A percentile compares a stretch with the other conserved stretches of the same genome.
phyloP scores from a whole-genome alignment of 805 yeast species.

The Candida multigemmis region DNA sequence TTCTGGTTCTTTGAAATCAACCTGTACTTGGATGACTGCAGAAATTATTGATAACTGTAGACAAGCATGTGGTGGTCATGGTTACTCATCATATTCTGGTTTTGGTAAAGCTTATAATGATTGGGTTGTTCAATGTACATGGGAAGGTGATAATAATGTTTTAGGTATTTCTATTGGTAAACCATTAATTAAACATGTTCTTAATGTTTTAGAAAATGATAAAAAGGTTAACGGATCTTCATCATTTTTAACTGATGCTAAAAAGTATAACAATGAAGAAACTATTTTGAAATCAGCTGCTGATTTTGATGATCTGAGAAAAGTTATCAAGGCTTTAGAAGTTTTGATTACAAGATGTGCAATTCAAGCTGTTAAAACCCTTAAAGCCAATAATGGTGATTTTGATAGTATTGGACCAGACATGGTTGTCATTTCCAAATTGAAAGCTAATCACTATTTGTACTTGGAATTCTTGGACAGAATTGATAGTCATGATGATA shows the following conservation, averaged over 20 bases:
- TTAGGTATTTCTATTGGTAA: conserved; percentile 33
- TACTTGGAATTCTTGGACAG: conserved; percentile 19
- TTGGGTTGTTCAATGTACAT: conserved; percentile 40
- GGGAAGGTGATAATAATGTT: conserved; percentile 43
- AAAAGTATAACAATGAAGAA: conserved; percentile 12
- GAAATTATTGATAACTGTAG: conserved; percentile 32
- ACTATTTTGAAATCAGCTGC: conserved; percentile 20
- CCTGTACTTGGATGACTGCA: conserved; percentile 36
- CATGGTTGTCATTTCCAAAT: conserved; percentile 30
- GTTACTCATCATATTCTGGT: conserved; percentile 36
- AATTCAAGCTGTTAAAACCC: conserved; percentile 17
- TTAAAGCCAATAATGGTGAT: conserved; percentile 14
- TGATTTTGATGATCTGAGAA: conserved; percentile 18
- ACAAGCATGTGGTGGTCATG: conserved; percentile 42
- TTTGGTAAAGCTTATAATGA: conserved; percentile 37
- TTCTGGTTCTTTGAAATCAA: conserved; percentile 35
- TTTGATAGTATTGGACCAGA: conserved; percentile 29
- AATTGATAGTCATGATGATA: conserved; percentile 12
- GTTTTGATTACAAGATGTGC: conserved; percentile 28
- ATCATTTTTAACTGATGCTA: conserved; percentile 20
- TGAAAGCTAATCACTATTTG: conserved; percentile 34
- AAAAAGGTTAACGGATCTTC: conserved; percentile 24
- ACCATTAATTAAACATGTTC: conserved; percentile 24
- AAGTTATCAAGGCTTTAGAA: conserved; percentile 30
- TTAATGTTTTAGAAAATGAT: conserved; percentile 17